Evolutionary conservation across 148 eudicot genomes (phyloP), one percentile per base, ranked within the genome.

Genomic region (Pharnaceum exiguum): DNA sequence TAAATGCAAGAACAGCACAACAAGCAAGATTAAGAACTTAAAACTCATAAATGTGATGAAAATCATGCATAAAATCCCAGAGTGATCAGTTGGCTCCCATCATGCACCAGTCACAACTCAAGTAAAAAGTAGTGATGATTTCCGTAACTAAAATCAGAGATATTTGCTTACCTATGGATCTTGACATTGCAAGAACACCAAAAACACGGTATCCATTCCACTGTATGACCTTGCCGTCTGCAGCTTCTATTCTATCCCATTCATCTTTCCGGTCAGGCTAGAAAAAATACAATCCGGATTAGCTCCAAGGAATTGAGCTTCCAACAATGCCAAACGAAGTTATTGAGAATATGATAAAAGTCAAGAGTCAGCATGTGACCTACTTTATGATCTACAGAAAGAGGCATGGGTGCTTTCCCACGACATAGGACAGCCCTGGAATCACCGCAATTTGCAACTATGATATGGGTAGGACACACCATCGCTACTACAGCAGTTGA

Each of bases 151-250:
- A 22, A 39, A 56, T n/a, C n/a, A n/a, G n/a, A n/a, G n/a, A n/a
- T n/a, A n/a, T 33, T 36, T 17, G 30, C 80, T 57, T 75, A 81
- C 86, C 86, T 42, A 81, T 81, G 40, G 86, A 81, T 54, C 86
- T 81, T 36, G 86, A 81, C 82, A 78, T 81, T 23, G 86, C 82
- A 46, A 78, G 82, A 46, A 81, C 80, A 33, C 86, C 86, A 42
- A 74, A 78, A 63, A 81, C 86, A 43, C 86, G 82, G 66, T 52
- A 75, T 50, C 80, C 86, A 56, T 72, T 66, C 86, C 86, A 81
- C 31, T 75, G 63, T 35, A 81, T 75, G 49, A 81, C 80, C 62
- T 66, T 78, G 44, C 86, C 86, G 51, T 77, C 86, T 3, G 68
- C 68, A 63, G 78, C 77, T 72, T 81, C 86, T 39, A 81, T 78